phyloP scores from a whole-genome alignment of 192 early-diverging fungal species.

The Phlyctochytrium bullatum region DNA sequence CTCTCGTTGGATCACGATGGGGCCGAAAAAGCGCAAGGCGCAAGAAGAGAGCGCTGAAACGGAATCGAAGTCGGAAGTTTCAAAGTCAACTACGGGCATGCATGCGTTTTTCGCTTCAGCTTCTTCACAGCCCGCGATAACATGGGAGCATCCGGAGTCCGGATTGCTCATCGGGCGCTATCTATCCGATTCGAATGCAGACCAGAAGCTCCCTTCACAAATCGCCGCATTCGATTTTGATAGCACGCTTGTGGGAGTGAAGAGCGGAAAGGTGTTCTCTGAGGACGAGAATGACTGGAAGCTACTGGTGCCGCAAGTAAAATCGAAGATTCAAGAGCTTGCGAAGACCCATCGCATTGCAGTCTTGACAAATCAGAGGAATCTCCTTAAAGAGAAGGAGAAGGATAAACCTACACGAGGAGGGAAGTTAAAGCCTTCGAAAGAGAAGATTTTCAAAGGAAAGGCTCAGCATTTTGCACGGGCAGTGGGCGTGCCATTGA shows the following conservation, averaged over 20 bases:
- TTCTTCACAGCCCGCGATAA: no score
- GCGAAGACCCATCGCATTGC: constrained; percentile 54
- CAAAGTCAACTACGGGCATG: no score
- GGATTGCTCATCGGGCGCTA: no score
- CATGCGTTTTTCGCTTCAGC: no score
- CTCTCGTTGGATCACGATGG: no score
- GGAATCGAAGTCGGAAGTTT: no score
- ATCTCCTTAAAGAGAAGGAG: constrained; percentile 30
- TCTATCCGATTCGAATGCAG: no score
- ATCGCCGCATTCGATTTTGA: constrained; percentile 79
- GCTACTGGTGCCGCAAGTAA: constrained; percentile 60
- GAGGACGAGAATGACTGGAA: constrained; percentile 79
- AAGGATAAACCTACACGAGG: constrained; percentile 19
- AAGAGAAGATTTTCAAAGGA: constrained; percentile 44
- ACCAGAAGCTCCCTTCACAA: constrained; percentile 23
- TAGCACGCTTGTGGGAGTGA: constrained; percentile 67
- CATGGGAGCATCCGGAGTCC: no score
- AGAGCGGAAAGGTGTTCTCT: constrained; percentile 58
- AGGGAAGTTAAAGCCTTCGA: constrained; percentile 22
- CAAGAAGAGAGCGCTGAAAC: no score
- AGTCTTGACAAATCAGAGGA: constrained; percentile 75
- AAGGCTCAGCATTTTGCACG: constrained; percentile 19
- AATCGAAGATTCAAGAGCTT: constrained; percentile 56
- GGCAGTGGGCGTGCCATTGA: constrained; percentile 54
- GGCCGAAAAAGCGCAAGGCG: no score